Evolutionary conservation across 208 protist genomes (phyloP).

Genomic region (Acanthamoeba quina): DNA sequence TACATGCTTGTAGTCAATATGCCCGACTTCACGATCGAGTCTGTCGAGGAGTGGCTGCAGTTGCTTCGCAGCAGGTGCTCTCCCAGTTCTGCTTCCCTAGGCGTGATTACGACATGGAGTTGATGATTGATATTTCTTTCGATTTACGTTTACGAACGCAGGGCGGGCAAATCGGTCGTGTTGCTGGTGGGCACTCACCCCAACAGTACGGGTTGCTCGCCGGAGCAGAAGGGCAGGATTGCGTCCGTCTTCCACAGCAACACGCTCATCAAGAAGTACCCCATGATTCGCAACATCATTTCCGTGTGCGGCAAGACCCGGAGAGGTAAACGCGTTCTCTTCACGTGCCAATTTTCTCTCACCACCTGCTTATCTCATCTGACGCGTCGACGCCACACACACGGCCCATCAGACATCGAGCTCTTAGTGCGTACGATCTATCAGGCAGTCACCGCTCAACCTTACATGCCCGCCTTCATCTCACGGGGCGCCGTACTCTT

Average conservation of each 20-base stretch:
- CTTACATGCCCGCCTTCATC: slow-evolving; percentile 67
- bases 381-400: neutral
- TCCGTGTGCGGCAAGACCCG: slow-evolving; percentile 7
- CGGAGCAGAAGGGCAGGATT: slow-evolving; percentile 42
- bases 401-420: neutral
- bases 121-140: neutral
- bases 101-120: neutral
- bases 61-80: neutral
- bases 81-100: neutral
- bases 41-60: slow-evolving; percentile 51
- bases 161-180: slow-evolving; percentile 43
- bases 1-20: slow-evolving; percentile 61
- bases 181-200: slow-evolving; percentile 58
- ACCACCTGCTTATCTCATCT: neutral
- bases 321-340: neutral
- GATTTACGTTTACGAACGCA: neutral
- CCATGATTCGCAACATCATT: slow-evolving; percentile 46
- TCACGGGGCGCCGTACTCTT: slow-evolving; percentile 60
- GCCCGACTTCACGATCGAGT: slow-evolving; percentile 14
- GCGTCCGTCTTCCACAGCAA: slow-evolving; percentile 42
- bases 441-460: slow-evolving; percentile 19
- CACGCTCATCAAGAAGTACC: slow-evolving; percentile 51
- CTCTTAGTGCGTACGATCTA: slow-evolving; percentile 5
- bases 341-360: neutral
- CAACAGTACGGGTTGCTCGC: neutral